phyloP scores from a whole-genome alignment of 495 filamentous ascomycete species.

The Rostrohypoxylon terebratum region DNA sequence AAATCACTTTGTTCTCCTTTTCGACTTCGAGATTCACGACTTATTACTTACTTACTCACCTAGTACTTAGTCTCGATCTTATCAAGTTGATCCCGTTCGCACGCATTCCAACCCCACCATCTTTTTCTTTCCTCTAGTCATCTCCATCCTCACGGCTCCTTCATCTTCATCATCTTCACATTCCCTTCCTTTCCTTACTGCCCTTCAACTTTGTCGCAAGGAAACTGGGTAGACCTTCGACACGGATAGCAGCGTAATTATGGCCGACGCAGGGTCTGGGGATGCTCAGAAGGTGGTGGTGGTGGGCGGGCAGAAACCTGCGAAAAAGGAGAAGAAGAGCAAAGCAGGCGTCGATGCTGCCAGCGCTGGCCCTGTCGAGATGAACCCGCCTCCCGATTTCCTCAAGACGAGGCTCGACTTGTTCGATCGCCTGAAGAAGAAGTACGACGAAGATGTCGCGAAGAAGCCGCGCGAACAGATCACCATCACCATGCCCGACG shows the following conservation, averaged over 20 bases:
- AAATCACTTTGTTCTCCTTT: too few relatives aligned
- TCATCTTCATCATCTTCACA: too few relatives aligned
- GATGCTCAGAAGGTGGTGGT: slow-evolving; percentile 62
- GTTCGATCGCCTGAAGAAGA: slow-evolving; percentile 88
- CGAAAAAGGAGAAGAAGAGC: slow-evolving; percentile 64
- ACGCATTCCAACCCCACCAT: not conserved
- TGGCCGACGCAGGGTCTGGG: slow-evolving; percentile 53
- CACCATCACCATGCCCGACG: slow-evolving; percentile 73
- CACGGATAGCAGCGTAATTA: not conserved
- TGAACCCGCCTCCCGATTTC: slow-evolving; percentile 79
- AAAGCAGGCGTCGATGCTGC: slow-evolving; percentile 55
- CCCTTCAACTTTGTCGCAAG: not conserved
- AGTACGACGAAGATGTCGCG: slow-evolving; percentile 78
- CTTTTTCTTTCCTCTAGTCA: not conserved
- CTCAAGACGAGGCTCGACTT: slow-evolving; percentile 84
- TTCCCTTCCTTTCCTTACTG: not conserved
- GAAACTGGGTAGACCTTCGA: not conserved
- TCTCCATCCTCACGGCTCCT: too few relatives aligned
- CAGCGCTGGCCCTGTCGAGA: slow-evolving; percentile 61
- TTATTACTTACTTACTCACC: too few relatives aligned
- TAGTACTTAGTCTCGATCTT: not conserved
- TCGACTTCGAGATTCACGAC: too few relatives aligned
- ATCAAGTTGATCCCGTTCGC: not conserved
- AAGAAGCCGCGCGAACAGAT: slow-evolving; percentile 74
- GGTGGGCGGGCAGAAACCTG: slow-evolving; percentile 58